Base-by-base conservation (phyloP, 805 yeast genomes). In the Suhomyces kilbournensis region DNA sequence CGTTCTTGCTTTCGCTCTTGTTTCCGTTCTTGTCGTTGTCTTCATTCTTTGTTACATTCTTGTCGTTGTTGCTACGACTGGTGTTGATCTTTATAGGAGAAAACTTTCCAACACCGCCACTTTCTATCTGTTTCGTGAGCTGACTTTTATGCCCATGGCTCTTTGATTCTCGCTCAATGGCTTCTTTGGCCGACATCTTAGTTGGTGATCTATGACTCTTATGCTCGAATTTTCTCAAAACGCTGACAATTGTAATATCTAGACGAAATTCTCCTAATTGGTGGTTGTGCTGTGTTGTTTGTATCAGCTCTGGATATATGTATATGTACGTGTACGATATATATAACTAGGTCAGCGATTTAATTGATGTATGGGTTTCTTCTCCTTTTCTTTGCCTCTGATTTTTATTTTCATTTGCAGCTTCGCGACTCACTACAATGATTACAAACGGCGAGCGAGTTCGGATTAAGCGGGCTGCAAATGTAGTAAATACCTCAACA, bases 81-180 rank as follows among this genome's bases (percentile, higher is more conserved):
- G 40, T 35, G 40, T 35, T 17, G 40, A 35, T 35, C 20, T n/a
- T 35, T 9, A 35, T 15, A 8, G 40, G 40, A 35, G 40, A 34
- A 34, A 26, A 10, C 12, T 3, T 26, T 4, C 28, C 28, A 26
- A 10, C 28, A 9, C 19, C 12, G 9, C 40, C 17, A 35, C 40
- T 35, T 35, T 49, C 42, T 6, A 52, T 51, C 30, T 59, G 49
- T 5, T 32, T 46, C 15, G 43, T 46, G 20, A 46, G 49, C 12
- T 34, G 42, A 25, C 43, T 46, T 38, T 35, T 32, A 20, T 7
- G 40, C 20, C 9, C 17, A 4, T 35, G 17, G 9, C 19, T n/a
- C 40, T 35, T 35, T 10, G 38, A 34, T 35, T 35, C 40, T 35
- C 20, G 19, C 40, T 28, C 32, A 28, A 28, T 28, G 32, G 32